Base-by-base conservation (phyloP, 352 stramenopile species). In the Phytophthora foliorum region DNA sequence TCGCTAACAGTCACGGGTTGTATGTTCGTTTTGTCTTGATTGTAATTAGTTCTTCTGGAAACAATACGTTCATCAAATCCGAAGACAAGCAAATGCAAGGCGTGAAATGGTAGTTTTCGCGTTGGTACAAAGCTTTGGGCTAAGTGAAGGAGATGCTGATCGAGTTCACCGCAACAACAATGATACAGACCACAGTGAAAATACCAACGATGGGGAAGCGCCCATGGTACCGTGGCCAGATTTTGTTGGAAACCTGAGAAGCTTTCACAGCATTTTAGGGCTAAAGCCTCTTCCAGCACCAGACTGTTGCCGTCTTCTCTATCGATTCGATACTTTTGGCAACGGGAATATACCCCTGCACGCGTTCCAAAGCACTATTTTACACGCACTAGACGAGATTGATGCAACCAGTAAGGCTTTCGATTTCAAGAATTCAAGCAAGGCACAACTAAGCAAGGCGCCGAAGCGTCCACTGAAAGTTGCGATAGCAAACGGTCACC, bases 261-360 rank as follows among this genome's bases (percentile, higher is more conserved):
- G 17, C 3, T 79, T 82, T 38, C 74, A 84, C 42, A 31, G 7
- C 6, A 36, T 55, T 1, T 19, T 82, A 25, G 57, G 19, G 27
- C 11, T 64, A 19, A 11, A 49, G 34, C 24, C 31, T 46, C 10
- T 68, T 16, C 17, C 59, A 2, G 32, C 55, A 13, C 60, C 57
- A 1, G 55, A 81, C n/a, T 78, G 60, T 41, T 84, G 75, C 19
- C 73, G 75, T 22, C 46, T 86, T 3, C 50, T 86, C 8, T 84
- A 86, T 65, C 78, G 75, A 24, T 86, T 86, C 25, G 78, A 86
- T 27, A 24, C 44, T 8, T 19, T 6, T 3, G 74, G 75, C 21
- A 52, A 50, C 25, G 78, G 78, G 11, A n/a, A 38, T n/a, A 74
- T 86, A 24, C 55, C 65, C 5, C 45, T 27, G 3, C 44, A 42